Conservation (phyloP, 2,329 filamentous ascomycete genomes). For the Xylariaceae sp. region DNA sequence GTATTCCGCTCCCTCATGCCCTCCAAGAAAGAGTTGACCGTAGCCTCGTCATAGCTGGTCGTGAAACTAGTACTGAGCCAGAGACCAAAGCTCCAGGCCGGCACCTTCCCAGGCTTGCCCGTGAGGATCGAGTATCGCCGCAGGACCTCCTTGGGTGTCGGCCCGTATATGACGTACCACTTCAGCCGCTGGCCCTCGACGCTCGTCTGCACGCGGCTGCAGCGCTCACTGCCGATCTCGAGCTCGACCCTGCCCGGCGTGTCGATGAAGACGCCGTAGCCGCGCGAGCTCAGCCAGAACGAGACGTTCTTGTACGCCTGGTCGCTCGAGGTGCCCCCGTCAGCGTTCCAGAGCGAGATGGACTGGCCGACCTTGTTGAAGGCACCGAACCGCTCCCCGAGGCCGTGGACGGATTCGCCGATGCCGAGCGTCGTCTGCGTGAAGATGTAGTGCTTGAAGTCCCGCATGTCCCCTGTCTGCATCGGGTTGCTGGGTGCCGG, state of each 20-base stretch:
- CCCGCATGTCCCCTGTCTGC: constrained; percentile 47
- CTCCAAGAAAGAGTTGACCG: constrained; percentile 62
- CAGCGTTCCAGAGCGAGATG: constrained; percentile 59
- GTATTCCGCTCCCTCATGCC: constrained; percentile 62
- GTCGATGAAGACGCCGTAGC: constrained; percentile 73
- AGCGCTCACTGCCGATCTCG: constrained; percentile 70
- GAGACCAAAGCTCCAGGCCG: constrained; percentile 69
- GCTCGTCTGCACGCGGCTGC: constrained; percentile 62
- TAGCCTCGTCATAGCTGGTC: constrained; percentile 65
- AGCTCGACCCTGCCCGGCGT: constrained; percentile 63
- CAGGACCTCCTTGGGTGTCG: constrained; percentile 66
- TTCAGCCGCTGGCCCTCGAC: constrained; percentile 65
- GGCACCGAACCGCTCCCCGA: constrained; percentile 71
- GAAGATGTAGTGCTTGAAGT: constrained; percentile 52
- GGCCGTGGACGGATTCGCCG: constrained; percentile 65
- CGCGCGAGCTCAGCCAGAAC: constrained; percentile 65
- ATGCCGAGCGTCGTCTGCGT: constrained; percentile 50
- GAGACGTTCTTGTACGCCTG: constrained; percentile 69
- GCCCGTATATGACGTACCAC: constrained; percentile 69
- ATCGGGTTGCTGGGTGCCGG: constrained; percentile 48
- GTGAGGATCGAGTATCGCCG: constrained; percentile 62
- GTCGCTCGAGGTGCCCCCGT: constrained; percentile 61
- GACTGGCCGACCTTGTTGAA: constrained; percentile 72
- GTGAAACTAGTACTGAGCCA: constrained; percentile 76
- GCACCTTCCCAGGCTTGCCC: constrained; percentile 58